Base-by-base conservation (phyloP, 2,329 filamentous ascomycete species). In the Xylariaceae sp. region DNA sequence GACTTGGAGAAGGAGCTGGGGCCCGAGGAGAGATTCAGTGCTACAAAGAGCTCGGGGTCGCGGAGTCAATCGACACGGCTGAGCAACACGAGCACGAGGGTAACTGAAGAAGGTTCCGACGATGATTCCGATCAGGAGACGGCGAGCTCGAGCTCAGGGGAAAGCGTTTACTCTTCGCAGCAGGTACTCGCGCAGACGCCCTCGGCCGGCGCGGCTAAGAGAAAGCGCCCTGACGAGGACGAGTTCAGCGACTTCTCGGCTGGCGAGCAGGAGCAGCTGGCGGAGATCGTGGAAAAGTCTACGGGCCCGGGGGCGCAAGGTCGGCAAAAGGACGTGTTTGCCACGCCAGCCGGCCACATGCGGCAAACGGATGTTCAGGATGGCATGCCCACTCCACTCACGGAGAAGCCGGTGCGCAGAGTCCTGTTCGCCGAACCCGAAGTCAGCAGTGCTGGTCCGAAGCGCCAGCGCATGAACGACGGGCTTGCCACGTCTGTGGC, bases 301-400 rank as follows among this genome's bases (percentile, higher is more conserved):
- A 26, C 22, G 22, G 22, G 22, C 6, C 6, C 22, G 22, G 22
- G 22, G 22, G 22, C 30, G 13, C 30, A 32, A 13, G n/a, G 11
- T 13, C n/a, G 17, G 16, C 24, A 28, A 12, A 19, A 18, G 12
- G 35, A 37, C 16, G 35, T 24, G 13, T 15, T 37, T 26, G 42
- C 39, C 2, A 57, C 53, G 22, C 22, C 22, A 11, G 22, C 22
- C 11, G 2, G 34, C 38, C 1, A 3, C 15, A 18, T 45, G 48
- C 8, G 49, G 44, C 1, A 31, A 36, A 11, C 30, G 42, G 17
- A 13, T 50, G 1, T 45, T 49, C 26, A 38, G 22, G 22, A 49
- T 33, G 54, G 57, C 12, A 31, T 61, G 43, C 48, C 56, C 11
- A 62, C 60, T 15, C 60, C 60, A 0, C 47, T 52, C 4, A 56